Percentiles rank a stretch among this genome's conserved stretches.
Conservation (phyloP, 306 rosid species). For the Echinosophora koreensis region DNA sequence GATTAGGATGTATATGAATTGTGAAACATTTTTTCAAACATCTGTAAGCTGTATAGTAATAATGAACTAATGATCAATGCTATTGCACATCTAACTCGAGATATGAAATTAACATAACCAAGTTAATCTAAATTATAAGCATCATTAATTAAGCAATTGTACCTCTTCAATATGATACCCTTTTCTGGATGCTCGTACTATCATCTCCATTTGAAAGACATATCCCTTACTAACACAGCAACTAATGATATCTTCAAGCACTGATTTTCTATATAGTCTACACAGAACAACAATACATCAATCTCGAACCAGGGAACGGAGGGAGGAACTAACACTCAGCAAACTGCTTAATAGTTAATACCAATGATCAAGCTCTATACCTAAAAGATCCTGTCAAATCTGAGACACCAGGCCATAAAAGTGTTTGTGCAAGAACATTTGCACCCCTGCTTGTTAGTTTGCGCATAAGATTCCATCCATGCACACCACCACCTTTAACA, state of each 20-base stretch:
- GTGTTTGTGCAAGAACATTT: constrained; percentile 95
- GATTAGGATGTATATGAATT: constrained; percentile 29
- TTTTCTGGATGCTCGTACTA: constrained; percentile 95
- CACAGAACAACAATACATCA: constrained; percentile 44
- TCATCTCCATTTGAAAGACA: constrained; percentile 99
- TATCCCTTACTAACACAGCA: constrained; percentile 95
- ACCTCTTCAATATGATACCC: constrained; percentile 95
- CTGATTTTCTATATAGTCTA: constrained; percentile 90
- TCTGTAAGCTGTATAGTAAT: background rate
- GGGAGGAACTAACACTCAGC: constrained; percentile 36
- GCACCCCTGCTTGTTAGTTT: constrained; percentile 99
- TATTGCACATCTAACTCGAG: constrained; percentile 4
- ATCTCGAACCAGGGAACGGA: constrained; percentile 35
- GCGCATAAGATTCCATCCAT: constrained; percentile 99
- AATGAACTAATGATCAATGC: background rate
- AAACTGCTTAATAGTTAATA: constrained; percentile 41
- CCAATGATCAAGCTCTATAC: constrained; percentile 54
- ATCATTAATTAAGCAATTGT: constrained; percentile 29
- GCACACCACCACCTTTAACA: constrained; percentile 93
- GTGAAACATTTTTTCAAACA: constrained; percentile 27
- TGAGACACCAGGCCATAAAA: constrained; percentile 97
- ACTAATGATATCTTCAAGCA: constrained; percentile 90
- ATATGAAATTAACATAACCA: constrained; percentile 34
- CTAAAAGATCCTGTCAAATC: constrained; percentile 97
- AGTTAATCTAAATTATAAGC: constrained; percentile 36